Evolutionary conservation across 805 yeast species (phyloP).

Genomic region (Candida pini): DNA sequence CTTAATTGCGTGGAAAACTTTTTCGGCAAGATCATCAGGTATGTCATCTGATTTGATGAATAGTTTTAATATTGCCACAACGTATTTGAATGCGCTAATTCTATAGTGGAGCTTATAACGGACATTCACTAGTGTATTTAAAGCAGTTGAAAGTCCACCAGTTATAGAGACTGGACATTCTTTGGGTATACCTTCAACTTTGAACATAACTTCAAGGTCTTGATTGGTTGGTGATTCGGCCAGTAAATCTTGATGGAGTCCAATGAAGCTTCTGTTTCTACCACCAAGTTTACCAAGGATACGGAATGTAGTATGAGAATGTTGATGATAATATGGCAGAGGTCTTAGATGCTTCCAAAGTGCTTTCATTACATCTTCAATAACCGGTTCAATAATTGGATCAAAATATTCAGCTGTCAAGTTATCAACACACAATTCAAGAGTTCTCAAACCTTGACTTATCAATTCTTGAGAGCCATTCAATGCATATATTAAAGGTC

Average conservation of each 20-base stretch:
- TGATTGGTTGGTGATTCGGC: conserved; percentile 51
- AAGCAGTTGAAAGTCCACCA: conserved; percentile 76
- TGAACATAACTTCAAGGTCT: conserved; percentile 62
- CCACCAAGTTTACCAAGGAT: conserved; percentile 96
- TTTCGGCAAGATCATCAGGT: conserved; percentile 37
- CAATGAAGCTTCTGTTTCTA: conserved; percentile 79
- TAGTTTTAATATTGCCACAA: conserved; percentile 59
- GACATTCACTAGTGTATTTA: conserved; percentile 66
- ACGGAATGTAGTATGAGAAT: conserved; percentile 89
- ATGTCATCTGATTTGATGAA: conserved; percentile 54
- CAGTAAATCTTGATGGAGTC: conserved; percentile 64
- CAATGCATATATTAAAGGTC: conserved; percentile 86
- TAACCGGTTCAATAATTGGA: conserved; percentile 94
- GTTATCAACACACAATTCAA: conserved; percentile 94
- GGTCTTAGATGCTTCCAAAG: conserved; percentile 89
- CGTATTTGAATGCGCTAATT: conserved; percentile 69
- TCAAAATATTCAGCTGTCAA: conserved; percentile 95
- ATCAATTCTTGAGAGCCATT: conserved; percentile 89
- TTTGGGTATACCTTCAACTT: conserved; percentile 59
- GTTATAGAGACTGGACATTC: conserved; percentile 72
- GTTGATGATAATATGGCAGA: conserved; percentile 90
- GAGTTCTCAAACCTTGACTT: conserved; percentile 88
- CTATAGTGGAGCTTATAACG: conserved; percentile 61
- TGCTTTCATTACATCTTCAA: conserved; percentile 90
- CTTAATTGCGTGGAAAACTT: conserved; percentile 46